Conservation (phyloP, 2,329 filamentous ascomycete species). For the Phialophora verrucosa region DNA sequence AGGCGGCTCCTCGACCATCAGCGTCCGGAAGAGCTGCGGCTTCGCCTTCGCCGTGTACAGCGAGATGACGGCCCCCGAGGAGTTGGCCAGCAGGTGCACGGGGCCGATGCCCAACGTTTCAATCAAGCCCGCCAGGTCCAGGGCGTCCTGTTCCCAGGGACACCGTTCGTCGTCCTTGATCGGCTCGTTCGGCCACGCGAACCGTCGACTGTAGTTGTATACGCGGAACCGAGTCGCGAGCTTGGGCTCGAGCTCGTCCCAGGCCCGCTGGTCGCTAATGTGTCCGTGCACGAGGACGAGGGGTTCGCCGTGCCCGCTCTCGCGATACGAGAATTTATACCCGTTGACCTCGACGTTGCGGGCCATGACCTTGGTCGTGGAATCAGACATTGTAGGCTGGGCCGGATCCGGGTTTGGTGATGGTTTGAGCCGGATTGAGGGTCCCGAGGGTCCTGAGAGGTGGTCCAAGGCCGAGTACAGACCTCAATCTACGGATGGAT, state of each 20-base stretch:
- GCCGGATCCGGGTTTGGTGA: background rate
- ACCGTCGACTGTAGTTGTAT: conserved; percentile 30
- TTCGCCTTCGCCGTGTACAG: conserved; percentile 16
- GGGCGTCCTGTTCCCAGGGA: conserved; percentile 25
- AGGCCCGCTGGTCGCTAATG: conserved; percentile 27
- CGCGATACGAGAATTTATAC: conserved; percentile 22
- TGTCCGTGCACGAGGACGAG: conserved; percentile 30
- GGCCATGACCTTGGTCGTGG: background rate
- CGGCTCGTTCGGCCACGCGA: conserved; percentile 28
- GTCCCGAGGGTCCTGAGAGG: background rate
- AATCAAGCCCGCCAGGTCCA: conserved; percentile 23
- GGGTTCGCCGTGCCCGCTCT: conserved; percentile 25
- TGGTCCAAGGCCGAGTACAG: background rate
- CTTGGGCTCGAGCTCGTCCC: conserved; percentile 20
- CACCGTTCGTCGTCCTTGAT: conserved; percentile 18
- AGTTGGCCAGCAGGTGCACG: conserved; percentile 29
- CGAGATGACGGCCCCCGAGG: conserved; percentile 21
- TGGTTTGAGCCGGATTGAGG: no score
- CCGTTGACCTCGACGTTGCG: conserved; percentile 24
- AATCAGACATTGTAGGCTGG: conserved; percentile 5
- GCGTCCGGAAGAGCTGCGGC: conserved; percentile 25
- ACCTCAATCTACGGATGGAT: background rate
- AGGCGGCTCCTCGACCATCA: conserved; percentile 29
- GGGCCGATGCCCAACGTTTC: conserved; percentile 22
- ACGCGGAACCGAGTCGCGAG: conserved; percentile 23